Evolutionary conservation across 2,329 filamentous ascomycete genomes (phyloP), one percentile per base, ranked within the genome.

Genomic region (Exophiala sideris): DNA sequence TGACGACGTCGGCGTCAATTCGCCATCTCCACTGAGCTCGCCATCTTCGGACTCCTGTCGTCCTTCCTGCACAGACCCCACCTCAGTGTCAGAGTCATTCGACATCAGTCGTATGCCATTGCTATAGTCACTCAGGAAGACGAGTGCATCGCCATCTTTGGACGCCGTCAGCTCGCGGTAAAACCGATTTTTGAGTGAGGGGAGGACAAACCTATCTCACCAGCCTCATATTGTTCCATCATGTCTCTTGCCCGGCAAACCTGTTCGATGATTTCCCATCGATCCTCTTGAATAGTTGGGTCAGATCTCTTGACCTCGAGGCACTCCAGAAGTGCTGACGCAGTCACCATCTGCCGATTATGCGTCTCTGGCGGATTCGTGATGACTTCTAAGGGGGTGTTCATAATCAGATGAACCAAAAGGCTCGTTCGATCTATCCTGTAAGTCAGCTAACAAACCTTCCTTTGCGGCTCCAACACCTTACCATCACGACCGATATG

Each of bases 401-500:
- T 45, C 49, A 59, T 58, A 20, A 65, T 53, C 10, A 65, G 54
- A 41, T 65, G 63, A 3, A 60, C 56, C 18, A 65, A 42, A 1
- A 68, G 59, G 11, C 51, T 52, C 5, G 63, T 57, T 38, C 66
- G 59, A 33, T 63, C 66, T 68, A 38, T n/a, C 24, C 24, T 29
- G 24, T 29, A 29, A 5, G 24, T 29, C 24, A 29, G 24, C 24
- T 29, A 32, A 16, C 12, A 5, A n/a, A 38, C 32, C n/a, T 7
- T 18, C 47, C 1, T 53, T 21, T 45, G 24, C 16, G 12, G 9
- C 24, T 29, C 35, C 2, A n/a, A 6, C 34, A 11, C 63, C 74
- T 59, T 68, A 78, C 75, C 70, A 38, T 72, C 69, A 65, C 75
- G 76, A 47, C 69, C 67, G 16, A 77, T 61, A 62, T 79, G 76